Conservation (phyloP, 2,329 filamentous ascomycete species). For the Hypoxylon rubiginosum region DNA sequence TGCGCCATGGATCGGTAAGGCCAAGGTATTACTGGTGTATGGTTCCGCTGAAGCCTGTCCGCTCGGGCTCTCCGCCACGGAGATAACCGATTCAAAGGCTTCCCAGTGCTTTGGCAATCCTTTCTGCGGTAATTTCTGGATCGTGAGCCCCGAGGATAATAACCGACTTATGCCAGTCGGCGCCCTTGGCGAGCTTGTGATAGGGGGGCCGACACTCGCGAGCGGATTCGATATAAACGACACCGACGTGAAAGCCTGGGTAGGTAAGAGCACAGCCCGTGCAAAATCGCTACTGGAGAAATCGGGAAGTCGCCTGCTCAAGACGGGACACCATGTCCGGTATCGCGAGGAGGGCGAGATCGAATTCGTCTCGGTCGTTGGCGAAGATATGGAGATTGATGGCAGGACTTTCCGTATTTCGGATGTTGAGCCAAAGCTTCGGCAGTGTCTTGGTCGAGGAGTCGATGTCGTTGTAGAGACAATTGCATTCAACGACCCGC, state of each 20-base stretch:
- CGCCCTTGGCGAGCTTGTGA: constrained; percentile 69
- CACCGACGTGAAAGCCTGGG: constrained; percentile 47
- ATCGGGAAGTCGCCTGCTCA: constrained; percentile 54
- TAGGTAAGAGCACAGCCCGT: constrained; percentile 38
- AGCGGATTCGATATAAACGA: constrained; percentile 55
- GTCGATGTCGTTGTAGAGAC: constrained; percentile 65
- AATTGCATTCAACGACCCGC: constrained; percentile 60
- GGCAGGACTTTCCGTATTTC: constrained; percentile 58
- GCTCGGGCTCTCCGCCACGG: constrained; percentile 63
- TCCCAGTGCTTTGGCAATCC: constrained; percentile 62
- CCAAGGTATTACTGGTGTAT: constrained; percentile 64
- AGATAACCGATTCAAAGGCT: constrained; percentile 55
- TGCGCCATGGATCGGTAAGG: constrained; percentile 60
- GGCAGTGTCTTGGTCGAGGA: constrained; percentile 60
- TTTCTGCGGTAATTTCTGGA: constrained; percentile 64
- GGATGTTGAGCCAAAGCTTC: constrained; percentile 62
- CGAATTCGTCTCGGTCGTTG: constrained; percentile 61
- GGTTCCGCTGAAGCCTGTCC: constrained; percentile 66
- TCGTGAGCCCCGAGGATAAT: constrained; percentile 66
- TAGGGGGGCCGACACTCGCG: constrained; percentile 68
- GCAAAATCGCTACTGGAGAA: constrained; percentile 44
- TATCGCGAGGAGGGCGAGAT: constrained; percentile 64
- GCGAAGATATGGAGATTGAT: constrained; percentile 58
- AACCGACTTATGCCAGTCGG: constrained; percentile 67
- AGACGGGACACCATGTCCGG: constrained; percentile 65